Conservation (phyloP, 805 yeast species). For the Clavispora vitiphila region DNA sequence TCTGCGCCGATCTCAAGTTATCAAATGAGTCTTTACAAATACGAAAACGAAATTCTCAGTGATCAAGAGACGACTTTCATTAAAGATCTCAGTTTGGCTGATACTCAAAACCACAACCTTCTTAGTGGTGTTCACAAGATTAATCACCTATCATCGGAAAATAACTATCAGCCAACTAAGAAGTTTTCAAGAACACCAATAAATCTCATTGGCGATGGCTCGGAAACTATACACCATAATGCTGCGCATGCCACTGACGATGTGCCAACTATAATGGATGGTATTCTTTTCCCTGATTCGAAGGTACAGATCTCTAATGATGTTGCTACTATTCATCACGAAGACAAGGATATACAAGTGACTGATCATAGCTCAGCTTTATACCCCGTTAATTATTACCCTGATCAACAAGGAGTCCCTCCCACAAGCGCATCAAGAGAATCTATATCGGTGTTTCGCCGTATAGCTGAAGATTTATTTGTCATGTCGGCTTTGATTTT, state of each 20-base stretch:
- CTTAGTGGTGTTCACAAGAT: conserved; percentile 35
- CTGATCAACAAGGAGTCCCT: background rate
- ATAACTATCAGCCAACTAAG: conserved; percentile 34
- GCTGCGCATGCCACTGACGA: background rate
- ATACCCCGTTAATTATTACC: background rate
- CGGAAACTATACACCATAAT: background rate
- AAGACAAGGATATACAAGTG: conserved; percentile 2
- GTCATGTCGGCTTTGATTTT: conserved; percentile 36
- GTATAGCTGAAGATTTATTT: conserved; percentile 47
- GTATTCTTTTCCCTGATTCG: conserved; percentile 27
- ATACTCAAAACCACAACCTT: conserved; percentile 19
- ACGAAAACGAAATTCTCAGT: conserved; percentile 15
- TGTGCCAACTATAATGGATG: conserved; percentile 31
- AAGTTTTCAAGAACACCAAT: conserved; percentile 17
- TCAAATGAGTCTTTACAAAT: conserved; percentile 32
- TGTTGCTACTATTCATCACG: conserved; percentile 4
- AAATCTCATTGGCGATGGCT: conserved; percentile 22
- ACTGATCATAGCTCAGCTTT: background rate
- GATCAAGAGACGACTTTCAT: conserved; percentile 9
- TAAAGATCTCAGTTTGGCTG: conserved; percentile 11
- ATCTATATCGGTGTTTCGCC: conserved; percentile 14
- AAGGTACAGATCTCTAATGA: conserved; percentile 1
- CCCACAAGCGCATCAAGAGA: background rate
- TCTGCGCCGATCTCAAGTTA: conserved; percentile 75
- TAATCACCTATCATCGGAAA: conserved; percentile 22